Base-by-base conservation (phyloP, 768 basidiomycete species). In the Xerocomellus chrysenteron region DNA sequence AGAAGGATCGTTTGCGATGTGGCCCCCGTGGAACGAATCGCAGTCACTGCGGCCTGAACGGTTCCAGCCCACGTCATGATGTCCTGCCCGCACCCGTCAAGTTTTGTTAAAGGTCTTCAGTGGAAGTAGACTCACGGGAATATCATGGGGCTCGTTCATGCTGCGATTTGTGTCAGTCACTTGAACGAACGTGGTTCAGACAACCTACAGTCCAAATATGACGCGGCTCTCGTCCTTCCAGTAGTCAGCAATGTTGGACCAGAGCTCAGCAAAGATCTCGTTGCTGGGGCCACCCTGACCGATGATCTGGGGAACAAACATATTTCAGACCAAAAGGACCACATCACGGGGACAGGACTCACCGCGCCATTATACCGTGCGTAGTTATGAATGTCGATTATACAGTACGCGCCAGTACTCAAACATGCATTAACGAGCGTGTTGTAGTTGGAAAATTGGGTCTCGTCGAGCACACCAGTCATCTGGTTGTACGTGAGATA, bases 141-240 rank as follows among this genome's bases (percentile, higher is more conserved):
- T 65, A 63, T 85, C 81, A 58, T 86, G 84, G 5, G 84, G 84
- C 59, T 86, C 84, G 58, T 86, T 86, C 83, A 85, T 84, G 28
- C 80, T 82, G 28, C 14, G 4, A 43, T 40, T 36, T 42, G 28
- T 57, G 28, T 57, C 13, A 59, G 33, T 32, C 10, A 8, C 35
- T 33, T 21, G 26, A 47, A 49, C 12, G 11, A 19, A 33, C 5
- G 0, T 4, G 36, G 32, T 33, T 9, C 5, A 12, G 30, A 19
- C 4, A 7, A 71, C 78, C 52, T 59, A 81, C 81, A 82, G 55
- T 52, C 80, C 81, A 43, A 82, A 82, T 19, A 82, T 72, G 41
- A 82, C 64, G 16, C 71, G 77, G 14, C 60, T 37, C 54, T 82
- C 62, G 26, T 62, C 46, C 40, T 73, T 74, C 61, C 82, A 85